Conservation (phyloP, 1,139 yeast species). For the Yamadazyma mexicana region DNA sequence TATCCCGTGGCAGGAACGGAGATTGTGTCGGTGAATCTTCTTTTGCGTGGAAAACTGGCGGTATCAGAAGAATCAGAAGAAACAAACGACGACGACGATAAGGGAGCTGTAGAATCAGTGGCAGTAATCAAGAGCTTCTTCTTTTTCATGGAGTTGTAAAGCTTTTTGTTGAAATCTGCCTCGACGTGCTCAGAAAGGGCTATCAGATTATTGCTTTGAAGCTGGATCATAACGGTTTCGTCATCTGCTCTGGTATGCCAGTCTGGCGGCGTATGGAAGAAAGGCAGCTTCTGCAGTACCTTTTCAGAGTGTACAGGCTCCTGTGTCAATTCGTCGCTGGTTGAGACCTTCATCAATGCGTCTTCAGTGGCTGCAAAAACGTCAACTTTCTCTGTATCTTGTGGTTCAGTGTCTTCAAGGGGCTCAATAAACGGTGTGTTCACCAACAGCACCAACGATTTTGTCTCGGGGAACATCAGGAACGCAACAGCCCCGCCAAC, state of each 20-base stretch:
- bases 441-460: too few species aligned
- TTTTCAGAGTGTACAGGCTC: too few species aligned
- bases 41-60: neutral
- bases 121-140: neutral
- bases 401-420: too few species aligned
- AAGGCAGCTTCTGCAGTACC: too few species aligned
- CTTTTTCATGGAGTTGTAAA: neutral
- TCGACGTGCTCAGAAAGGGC: neutral
- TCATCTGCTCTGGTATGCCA: too few species aligned
- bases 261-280: too few species aligned
- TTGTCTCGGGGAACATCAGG: constrained; percentile 46
- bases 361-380: too few species aligned
- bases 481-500: constrained; percentile 28
- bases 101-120: neutral
- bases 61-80: neutral
- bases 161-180: neutral
- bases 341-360: too few species aligned
- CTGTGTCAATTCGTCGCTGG: too few species aligned
- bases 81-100: neutral
- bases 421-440: too few species aligned
- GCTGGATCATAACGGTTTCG: neutral
- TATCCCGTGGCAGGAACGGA: neutral
- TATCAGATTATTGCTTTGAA: neutral
- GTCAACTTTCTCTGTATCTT: too few species aligned
- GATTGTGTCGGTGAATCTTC: neutral